A percentile compares a stretch with the other conserved stretches of the same genome.
Evolutionary conservation across 2,329 filamentous ascomycete species (phyloP).

Genomic region (Phaeomoniella chlamydospora): DNA sequence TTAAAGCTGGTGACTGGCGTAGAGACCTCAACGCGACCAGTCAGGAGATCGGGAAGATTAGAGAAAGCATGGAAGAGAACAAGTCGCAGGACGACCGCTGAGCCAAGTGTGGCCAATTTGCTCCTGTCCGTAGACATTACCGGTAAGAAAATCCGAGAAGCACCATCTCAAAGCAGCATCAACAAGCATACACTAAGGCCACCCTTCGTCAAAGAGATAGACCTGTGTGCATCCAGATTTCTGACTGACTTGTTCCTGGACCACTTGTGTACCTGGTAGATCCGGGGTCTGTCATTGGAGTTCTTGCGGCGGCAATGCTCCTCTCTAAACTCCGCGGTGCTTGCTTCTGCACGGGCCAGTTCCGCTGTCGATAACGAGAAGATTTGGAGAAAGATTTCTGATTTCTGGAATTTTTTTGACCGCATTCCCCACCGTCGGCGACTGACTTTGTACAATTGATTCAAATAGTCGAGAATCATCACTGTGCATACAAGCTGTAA

Average conservation of each 20-base stretch:
- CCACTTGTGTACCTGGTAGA: too few species aligned
- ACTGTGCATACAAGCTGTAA: too few species aligned
- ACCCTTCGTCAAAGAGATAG: too few species aligned
- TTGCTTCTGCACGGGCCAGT: background rate
- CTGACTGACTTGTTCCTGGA: too few species aligned
- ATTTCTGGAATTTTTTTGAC: background rate
- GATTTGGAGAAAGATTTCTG: too few species aligned
- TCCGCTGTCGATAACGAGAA: background rate
- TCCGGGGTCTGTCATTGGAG: too few species aligned
- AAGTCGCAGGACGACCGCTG: slow-evolving; percentile 65
- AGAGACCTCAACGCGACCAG: slow-evolving; percentile 86
- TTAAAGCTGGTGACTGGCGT: slow-evolving; percentile 98
- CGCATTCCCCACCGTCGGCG: background rate
- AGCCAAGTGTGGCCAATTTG: slow-evolving; percentile 55
- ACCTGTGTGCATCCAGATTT: too few species aligned
- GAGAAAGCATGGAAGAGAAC: slow-evolving; percentile 71
- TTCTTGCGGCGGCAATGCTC: background rate
- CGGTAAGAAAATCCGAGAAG: too few species aligned
- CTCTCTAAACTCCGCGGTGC: background rate
- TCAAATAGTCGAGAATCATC: too few species aligned
- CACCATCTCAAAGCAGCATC: too few species aligned
- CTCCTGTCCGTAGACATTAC: slow-evolving; percentile 40
- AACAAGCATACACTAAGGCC: too few species aligned
- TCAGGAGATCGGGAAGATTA: slow-evolving; percentile 68
- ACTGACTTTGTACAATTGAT: too few species aligned